Conservation (phyloP, 805 yeast species). For the Martiniozyma abietophila region DNA sequence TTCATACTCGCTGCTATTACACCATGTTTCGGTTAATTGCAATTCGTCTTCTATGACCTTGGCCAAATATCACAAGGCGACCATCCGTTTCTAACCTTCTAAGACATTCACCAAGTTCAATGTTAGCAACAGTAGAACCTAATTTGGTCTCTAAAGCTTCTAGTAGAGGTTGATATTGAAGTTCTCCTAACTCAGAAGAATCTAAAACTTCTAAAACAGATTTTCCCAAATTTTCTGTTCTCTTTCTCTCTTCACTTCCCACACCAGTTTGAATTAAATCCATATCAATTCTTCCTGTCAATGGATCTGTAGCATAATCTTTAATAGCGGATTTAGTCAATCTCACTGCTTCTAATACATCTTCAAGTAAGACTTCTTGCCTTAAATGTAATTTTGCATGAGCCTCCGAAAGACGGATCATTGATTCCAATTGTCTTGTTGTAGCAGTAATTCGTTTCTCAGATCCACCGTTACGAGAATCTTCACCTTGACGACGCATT, state of each 20-base stretch:
- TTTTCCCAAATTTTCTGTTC: slow-evolving; percentile 62
- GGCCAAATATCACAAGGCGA: slow-evolving; percentile 59
- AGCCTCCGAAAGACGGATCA: slow-evolving; percentile 92
- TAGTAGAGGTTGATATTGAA: slow-evolving; percentile 51
- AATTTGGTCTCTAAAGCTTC: slow-evolving; percentile 58
- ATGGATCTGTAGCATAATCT: slow-evolving; percentile 96
- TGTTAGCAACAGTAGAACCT: slow-evolving; percentile 55
- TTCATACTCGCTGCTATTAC: slow-evolving; percentile 4
- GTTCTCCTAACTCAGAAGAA: slow-evolving; percentile 30
- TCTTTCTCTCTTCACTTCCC: slow-evolving; percentile 72
- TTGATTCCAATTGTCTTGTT: slow-evolving; percentile 90
- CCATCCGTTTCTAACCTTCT: slow-evolving; percentile 65
- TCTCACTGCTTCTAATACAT: slow-evolving; percentile 90
- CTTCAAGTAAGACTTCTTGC: slow-evolving; percentile 58
- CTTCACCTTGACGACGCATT: slow-evolving; percentile 93
- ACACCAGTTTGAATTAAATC: slow-evolving; percentile 95
- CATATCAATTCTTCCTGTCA: slow-evolving; percentile 96
- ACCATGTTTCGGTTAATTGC: slow-evolving; percentile 17
- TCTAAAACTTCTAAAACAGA: slow-evolving; percentile 50
- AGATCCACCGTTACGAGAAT: slow-evolving; percentile 50
- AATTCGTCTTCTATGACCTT: slow-evolving; percentile 58
- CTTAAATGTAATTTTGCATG: slow-evolving; percentile 94
- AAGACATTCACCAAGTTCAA: slow-evolving; percentile 60
- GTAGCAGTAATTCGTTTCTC: slow-evolving; percentile 96
- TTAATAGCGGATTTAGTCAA: slow-evolving; percentile 89